Evolutionary conservation across 2,329 filamentous ascomycete species (phyloP).

Genomic region (Aspergillus thermomutatus): DNA sequence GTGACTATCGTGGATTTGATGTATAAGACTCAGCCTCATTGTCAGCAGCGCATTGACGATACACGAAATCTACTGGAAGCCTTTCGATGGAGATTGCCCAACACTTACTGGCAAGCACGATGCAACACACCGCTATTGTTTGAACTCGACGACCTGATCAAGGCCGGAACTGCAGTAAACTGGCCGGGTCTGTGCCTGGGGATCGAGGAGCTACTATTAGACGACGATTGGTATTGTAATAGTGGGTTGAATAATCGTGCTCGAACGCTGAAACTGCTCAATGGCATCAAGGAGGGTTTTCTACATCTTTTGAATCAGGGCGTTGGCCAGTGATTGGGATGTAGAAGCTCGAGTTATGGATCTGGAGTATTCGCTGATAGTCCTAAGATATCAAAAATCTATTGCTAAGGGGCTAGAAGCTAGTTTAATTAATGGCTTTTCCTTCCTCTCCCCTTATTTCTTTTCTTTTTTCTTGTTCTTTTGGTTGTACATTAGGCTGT

Average conservation of each 20-base stretch:
- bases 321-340: neutral
- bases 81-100: slow-evolving; percentile 5
- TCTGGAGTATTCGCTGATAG: neutral
- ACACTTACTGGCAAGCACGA: slow-evolving; percentile 6
- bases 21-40: neutral
- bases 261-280: too few relatives aligned
- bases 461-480: too few relatives aligned
- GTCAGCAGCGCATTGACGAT: neutral
- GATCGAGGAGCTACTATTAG: slow-evolving; percentile 5
- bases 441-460: too few relatives aligned
- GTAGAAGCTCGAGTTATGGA: neutral
- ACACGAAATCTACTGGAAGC: slow-evolving; percentile 3
- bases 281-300: too few relatives aligned
- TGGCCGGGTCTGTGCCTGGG: slow-evolving; percentile 6
- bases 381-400: too few relatives aligned
- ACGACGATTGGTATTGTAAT: slow-evolving; percentile 6
- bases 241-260: slow-evolving; percentile 3
- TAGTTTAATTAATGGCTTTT: too few relatives aligned
- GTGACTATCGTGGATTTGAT: slow-evolving; percentile 3
- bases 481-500: too few relatives aligned
- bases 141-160: slow-evolving; percentile 2
- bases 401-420: too few relatives aligned
- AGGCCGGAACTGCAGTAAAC: neutral
- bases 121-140: slow-evolving; percentile 1
- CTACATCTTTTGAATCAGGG: too few relatives aligned